Evolutionary conservation across 148 eudicot species (phyloP), one percentile per base, ranked within the genome.

Genomic region (Simmondsia chinensis): DNA sequence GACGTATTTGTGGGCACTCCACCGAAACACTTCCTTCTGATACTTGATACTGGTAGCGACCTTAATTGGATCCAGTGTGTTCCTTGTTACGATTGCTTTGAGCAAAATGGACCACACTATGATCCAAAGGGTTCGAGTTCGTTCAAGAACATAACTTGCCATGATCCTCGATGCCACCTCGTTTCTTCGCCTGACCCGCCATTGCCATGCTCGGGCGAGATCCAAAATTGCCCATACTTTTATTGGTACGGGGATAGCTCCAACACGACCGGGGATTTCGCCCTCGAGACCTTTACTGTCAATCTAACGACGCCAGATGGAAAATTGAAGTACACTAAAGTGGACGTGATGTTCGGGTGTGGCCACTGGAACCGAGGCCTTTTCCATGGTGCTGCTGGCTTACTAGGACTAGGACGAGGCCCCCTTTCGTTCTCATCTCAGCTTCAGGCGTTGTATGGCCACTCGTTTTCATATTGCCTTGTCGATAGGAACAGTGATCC

Each of bases 231-330:
- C 33, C 94, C 89, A 17, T 91, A 91, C 54, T 91, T 48, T 44
- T 91, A 91, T 26, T 91, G 99, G 99, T 91, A 91, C 15, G 99
- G 99, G 0, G 99, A 91, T 47, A 86, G 95, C 20, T 91, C 99
- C 9, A 91, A 91, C 55, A 91, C 99, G 0, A 91, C 99, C 0
- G 99, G 99, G 0, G 99, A 91, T 54, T 91, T 91, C 6, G 71
- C 94, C 9, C 57, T 75, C 0, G 99, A 91, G 63, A 85, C 94
- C 0, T 91, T 91, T 42, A 91, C 94, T 0, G 87, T 91, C 7
- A 91, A 91, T 44, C 50, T 91, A 6, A 85, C 97, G 0, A 54
- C 76, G 9, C 40, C 50, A 0, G 18, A 36, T 16, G 83, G 83
- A 33, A 44, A 46, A 1, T 60, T 79, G 0, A 75, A 64, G 65